A percentile compares a stretch with the other conserved stretches of the same genome.
Conservation (phyloP, 2,329 filamentous ascomycete genomes). For the Claviceps maximensis region DNA sequence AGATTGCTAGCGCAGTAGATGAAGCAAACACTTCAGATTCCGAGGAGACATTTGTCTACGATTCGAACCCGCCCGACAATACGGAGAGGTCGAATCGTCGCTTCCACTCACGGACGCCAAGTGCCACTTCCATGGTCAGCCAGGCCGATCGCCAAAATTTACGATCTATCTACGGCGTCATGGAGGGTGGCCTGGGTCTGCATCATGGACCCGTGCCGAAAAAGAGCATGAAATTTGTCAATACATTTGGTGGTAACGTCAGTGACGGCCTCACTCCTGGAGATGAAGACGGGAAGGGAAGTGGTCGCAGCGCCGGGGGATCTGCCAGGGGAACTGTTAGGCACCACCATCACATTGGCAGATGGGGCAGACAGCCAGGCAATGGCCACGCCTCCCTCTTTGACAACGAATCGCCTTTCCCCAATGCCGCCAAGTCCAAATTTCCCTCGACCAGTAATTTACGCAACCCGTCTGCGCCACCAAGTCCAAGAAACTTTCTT, state of each 20-base stretch:
- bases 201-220: slow-evolving; percentile 37
- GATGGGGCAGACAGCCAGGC: slow-evolving; percentile 57
- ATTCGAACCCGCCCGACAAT: slow-evolving; percentile 76
- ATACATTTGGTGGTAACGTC: slow-evolving; percentile 53
- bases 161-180: slow-evolving; percentile 52
- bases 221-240: slow-evolving; percentile 94
- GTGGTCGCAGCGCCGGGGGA: slow-evolving; percentile 45
- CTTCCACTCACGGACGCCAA: slow-evolving; percentile 89
- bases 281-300: slow-evolving; percentile 55
- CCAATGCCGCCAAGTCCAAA: slow-evolving; percentile 51
- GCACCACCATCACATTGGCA: slow-evolving; percentile 61
- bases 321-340: slow-evolving; percentile 53
- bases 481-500: slow-evolving; percentile 50
- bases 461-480: slow-evolving; percentile 52
- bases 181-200: slow-evolving; percentile 47
- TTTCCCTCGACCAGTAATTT: slow-evolving; percentile 31
- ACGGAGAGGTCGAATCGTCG: slow-evolving; percentile 49
- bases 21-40: slow-evolving; percentile 95
- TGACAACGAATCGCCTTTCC: slow-evolving; percentile 67
- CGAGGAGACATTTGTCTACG: slow-evolving; percentile 97
- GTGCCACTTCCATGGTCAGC: slow-evolving; percentile 72
- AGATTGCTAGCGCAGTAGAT: slow-evolving; percentile 89
- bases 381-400: slow-evolving; percentile 60
- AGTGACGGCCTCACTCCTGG: slow-evolving; percentile 38
- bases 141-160: slow-evolving; percentile 48